phyloP scores from a whole-genome alignment of 2,329 filamentous ascomycete species.

The Fusarium poae region DNA sequence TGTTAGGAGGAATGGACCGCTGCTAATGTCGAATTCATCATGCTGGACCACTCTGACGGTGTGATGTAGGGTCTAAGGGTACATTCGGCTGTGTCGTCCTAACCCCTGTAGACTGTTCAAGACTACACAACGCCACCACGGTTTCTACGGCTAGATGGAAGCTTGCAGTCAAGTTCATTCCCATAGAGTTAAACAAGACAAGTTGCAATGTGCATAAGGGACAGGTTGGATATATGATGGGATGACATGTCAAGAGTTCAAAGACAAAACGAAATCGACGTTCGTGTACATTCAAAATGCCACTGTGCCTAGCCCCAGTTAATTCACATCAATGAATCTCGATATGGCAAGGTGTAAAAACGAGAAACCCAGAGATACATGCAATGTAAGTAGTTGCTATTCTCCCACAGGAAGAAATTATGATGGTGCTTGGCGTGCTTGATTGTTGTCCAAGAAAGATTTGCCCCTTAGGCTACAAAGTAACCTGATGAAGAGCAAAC shows the following conservation, averaged over 20 bases:
- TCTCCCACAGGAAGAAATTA: not conserved
- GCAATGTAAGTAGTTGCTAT: not conserved
- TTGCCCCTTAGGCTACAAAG: too few relatives aligned
- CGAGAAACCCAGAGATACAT: not conserved
- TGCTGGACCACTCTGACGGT: not conserved
- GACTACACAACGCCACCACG: not conserved
- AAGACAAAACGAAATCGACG: not conserved
- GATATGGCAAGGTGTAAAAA: not conserved
- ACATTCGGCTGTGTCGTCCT: not conserved
- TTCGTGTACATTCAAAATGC: too few relatives aligned
- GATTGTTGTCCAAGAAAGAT: not conserved
- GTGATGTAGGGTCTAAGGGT: not conserved
- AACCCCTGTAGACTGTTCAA: conserved; percentile 3
- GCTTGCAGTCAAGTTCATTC: not conserved
- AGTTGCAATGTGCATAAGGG: not conserved
- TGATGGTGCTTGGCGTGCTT: not conserved
- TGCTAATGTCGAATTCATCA: not conserved
- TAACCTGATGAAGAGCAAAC: too few relatives aligned
- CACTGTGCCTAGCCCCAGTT: not conserved
- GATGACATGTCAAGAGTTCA: not conserved
- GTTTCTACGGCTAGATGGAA: not conserved
- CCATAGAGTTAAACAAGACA: conserved; percentile 3
- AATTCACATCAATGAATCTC: not conserved
- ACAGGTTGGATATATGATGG: not conserved
- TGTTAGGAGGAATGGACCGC: not conserved